These are phyloP conservation scores for Glebionis coronaria DNA, from an alignment of 129 eudicot genomes.

Conservation along the genomic window DNA sequence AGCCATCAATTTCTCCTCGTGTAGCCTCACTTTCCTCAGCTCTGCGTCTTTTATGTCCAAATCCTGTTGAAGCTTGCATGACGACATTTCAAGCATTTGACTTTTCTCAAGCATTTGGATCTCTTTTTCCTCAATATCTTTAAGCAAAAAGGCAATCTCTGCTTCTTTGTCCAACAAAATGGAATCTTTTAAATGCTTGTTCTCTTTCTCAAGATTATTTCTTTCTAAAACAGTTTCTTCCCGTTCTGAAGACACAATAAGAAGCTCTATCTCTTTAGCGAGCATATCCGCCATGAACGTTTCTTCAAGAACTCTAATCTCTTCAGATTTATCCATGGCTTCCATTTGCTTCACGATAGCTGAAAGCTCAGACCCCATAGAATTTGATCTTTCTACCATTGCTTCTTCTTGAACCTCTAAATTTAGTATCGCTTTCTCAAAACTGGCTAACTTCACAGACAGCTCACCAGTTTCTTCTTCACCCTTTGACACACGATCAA, in stretches of 20 bases:
- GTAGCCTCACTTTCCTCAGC: constrained; percentile 35
- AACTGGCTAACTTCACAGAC: constrained; percentile 41
- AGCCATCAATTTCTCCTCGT: constrained; percentile 40
- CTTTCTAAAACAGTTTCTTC: constrained; percentile 37
- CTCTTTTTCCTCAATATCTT: constrained; percentile 42
- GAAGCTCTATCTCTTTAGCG: constrained; percentile 58
- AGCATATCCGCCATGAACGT: constrained; percentile 39
- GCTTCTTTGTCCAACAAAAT: constrained; percentile 49
- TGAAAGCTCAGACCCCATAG: constrained; percentile 63
- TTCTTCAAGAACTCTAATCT: constrained; percentile 45
- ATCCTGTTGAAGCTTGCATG: constrained; percentile 31
- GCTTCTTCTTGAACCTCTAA: constrained; percentile 67
- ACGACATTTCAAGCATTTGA: constrained; percentile 35
- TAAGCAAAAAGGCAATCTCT: constrained; percentile 26
- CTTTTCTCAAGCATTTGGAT: constrained; percentile 35
- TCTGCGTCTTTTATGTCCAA: constrained; percentile 39
- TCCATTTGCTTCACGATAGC: constrained; percentile 57
- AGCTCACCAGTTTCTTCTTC: constrained; percentile 58
- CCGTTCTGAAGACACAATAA: constrained; percentile 50
- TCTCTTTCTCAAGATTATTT: constrained; percentile 36
- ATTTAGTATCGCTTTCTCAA: constrained; percentile 55
- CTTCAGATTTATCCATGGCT: constrained; percentile 50
- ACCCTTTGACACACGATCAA: constrained; percentile 64
- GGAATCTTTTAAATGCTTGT: constrained; percentile 38
- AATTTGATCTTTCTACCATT: constrained; percentile 67